Evolutionary conservation across 177 flowering plant species (phyloP).

Genomic region (Vitis hybrid): DNA sequence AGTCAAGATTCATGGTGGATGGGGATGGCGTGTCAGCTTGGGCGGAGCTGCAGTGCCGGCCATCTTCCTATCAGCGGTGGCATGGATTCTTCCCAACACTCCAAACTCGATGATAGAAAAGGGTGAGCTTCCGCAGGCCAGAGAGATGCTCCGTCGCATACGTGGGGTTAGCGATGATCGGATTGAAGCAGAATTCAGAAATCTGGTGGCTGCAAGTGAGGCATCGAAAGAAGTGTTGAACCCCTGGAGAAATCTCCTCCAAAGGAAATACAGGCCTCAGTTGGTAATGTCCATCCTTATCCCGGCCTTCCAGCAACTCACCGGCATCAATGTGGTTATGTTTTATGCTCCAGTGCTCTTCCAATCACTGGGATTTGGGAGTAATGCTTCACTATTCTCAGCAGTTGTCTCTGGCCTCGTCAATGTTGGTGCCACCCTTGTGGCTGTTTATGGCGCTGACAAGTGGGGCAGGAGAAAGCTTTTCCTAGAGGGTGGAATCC

Average conservation of each 20-base stretch:
- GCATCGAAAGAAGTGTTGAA: conserved; percentile 30
- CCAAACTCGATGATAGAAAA: conserved; percentile 26
- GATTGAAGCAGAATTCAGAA: conserved; percentile 32
- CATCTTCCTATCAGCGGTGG: conserved; percentile 13
- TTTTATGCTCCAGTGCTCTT: conserved; percentile 34
- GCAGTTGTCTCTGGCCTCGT: conserved; percentile 28
- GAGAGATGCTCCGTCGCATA: conserved; percentile 26
- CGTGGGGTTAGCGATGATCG: conserved; percentile 34
- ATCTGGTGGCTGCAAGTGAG: conserved; percentile 35
- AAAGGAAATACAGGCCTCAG: conserved; percentile 20
- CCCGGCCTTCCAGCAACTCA: conserved; percentile 29
- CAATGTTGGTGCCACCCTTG: conserved; percentile 35
- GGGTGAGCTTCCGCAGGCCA: conserved; percentile 25
- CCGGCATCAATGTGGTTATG: conserved; percentile 25
- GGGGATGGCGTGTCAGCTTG: conserved; percentile 20
- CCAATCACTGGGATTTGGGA: conserved; percentile 23
- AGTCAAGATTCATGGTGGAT: conserved; percentile 11
- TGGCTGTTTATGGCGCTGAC: conserved; percentile 29
- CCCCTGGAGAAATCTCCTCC: conserved; percentile 36
- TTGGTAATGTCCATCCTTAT: conserved; percentile 26
- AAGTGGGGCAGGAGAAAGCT: conserved; percentile 25
- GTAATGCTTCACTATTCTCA: conserved; percentile 17
- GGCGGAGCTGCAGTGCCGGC: conserved; percentile 23
- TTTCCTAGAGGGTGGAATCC: conserved; percentile 21
- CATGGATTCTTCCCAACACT: conserved; percentile 20